Percentiles rank a stretch among this genome's conserved stretches.
phyloP scores from a whole-genome alignment of 306 rosid species.

The Prosopis cineraria region DNA sequence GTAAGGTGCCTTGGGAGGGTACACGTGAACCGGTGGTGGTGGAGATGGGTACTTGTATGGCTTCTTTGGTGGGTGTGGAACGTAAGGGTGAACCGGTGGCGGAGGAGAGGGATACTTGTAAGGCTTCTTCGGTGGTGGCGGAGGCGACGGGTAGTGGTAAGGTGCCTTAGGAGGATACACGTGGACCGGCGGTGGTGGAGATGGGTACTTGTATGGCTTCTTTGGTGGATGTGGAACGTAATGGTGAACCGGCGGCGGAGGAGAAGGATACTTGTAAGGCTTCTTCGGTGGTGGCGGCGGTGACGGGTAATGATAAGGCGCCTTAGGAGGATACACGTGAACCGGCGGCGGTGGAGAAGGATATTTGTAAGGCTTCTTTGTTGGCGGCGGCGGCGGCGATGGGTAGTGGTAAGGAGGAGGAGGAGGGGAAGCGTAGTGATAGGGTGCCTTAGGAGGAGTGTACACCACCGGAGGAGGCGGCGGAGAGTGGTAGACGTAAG shows the following conservation, averaged over 20 bases:
- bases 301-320: neutral
- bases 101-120: neutral
- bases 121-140: slow-evolving; percentile 4
- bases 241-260: neutral
- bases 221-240: neutral
- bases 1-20: slow-evolving; percentile 16
- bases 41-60: neutral
- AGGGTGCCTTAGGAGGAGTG: neutral
- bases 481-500: slow-evolving; percentile 29
- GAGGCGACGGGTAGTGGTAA: slow-evolving; percentile 13
- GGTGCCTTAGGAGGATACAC: neutral
- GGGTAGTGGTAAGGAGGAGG: slow-evolving; percentile 14
- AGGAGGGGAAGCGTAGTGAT: slow-evolving; percentile 16
- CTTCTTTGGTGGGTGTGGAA: neutral
- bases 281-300: neutral
- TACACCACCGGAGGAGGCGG: slow-evolving; percentile 33
- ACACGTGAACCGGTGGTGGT: neutral
- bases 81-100: neutral
- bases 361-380: slow-evolving; percentile 10
- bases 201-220: neutral
- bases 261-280: neutral
- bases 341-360: slow-evolving; percentile 41
- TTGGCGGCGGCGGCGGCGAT: slow-evolving; percentile 16
- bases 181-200: neutral
- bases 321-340: neutral